Evolutionary conservation across 2,329 filamentous ascomycete genomes (phyloP).

Genomic region (Thelonectria olida): DNA sequence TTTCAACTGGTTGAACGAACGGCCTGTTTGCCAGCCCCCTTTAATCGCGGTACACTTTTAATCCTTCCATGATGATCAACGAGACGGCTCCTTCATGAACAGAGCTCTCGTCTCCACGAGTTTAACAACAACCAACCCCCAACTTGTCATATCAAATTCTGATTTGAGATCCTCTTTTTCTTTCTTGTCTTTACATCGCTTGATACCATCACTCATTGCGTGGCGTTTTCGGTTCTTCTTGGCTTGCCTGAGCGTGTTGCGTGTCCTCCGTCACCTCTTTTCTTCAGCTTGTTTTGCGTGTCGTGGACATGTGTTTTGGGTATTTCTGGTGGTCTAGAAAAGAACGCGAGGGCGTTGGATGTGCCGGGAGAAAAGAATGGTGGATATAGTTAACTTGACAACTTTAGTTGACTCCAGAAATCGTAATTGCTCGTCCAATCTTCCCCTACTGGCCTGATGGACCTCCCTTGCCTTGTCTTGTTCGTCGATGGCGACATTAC

Average conservation of each 20-base stretch:
- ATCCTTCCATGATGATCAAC: constrained; percentile 35
- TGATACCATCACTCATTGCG: constrained; percentile 44
- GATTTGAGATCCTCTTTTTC: constrained; percentile 9
- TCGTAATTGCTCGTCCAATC: constrained; percentile 4
- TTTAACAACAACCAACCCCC: constrained; percentile 14
- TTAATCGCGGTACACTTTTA: constrained; percentile 30
- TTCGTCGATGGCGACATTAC: constrained; percentile 1
- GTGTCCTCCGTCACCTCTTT: constrained; percentile 1
- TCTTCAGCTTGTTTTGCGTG: background rate
- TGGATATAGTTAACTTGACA: background rate
- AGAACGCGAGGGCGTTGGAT: constrained; percentile 17
- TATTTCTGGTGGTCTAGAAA: constrained; percentile 3
- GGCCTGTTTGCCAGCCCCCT: constrained; percentile 19
- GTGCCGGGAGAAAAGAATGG: constrained; percentile 3
- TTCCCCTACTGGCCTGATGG: background rate
- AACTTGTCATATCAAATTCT: constrained; percentile 3
- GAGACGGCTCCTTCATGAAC: constrained; percentile 38
- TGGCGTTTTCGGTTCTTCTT: constrained; percentile 36
- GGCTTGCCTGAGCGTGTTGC: constrained; percentile 17
- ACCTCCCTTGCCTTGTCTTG: too few species aligned
- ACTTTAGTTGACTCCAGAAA: constrained; percentile 26
- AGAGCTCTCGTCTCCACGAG: constrained; percentile 33
- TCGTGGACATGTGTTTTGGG: constrained; percentile 15
- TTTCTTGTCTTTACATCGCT: constrained; percentile 16
- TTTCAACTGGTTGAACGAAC: constrained; percentile 17